phyloP scores from a whole-genome alignment of 2,329 filamentous ascomycete species.

The Beauveria scarabaeidicola region DNA sequence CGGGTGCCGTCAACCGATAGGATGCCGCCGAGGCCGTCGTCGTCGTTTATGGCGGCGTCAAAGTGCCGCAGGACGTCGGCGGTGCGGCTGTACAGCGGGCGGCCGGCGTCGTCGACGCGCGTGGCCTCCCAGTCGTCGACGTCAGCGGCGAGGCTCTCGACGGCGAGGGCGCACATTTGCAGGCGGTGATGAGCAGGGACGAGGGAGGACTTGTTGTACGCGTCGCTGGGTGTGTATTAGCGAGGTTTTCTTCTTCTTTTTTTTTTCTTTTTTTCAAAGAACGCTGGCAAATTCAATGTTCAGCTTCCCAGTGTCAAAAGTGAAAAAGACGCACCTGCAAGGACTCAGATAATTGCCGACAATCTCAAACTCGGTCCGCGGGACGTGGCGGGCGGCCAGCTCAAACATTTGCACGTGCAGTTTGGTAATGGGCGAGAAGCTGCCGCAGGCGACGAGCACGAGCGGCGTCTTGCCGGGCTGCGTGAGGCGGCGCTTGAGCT shows the following conservation, averaged over 20 bases:
- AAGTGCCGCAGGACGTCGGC: conserved; percentile 88
- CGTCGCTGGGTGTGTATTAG: conserved; percentile 17
- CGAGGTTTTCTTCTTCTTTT: too few relatives aligned
- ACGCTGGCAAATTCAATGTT: too few relatives aligned
- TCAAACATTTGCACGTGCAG: conserved; percentile 82
- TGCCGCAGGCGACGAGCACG: conserved; percentile 60
- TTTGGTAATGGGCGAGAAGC: conserved; percentile 67
- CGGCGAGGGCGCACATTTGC: conserved; percentile 77
- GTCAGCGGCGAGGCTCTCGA: conserved; percentile 67
- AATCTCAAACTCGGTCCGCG: conserved; percentile 63
- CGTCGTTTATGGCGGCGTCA: conserved; percentile 72
- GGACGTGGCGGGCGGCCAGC: conserved; percentile 68
- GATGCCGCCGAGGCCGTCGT: conserved; percentile 60
- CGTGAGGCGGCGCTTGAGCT: conserved; percentile 43
- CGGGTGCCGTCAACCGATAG: conserved; percentile 61
- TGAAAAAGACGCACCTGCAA: conserved; percentile 3
- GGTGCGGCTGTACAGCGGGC: conserved; percentile 71
- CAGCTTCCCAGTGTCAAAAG: too few relatives aligned
- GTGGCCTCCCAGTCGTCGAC: conserved; percentile 82
- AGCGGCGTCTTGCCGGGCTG: conserved; percentile 51
- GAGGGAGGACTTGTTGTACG: conserved; percentile 30
- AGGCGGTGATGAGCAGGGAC: conserved; percentile 30
- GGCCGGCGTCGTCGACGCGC: conserved; percentile 35
- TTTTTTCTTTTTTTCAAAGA: too few relatives aligned
- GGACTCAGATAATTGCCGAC: conserved; percentile 61